Percentiles rank a stretch among this genome's conserved stretches.
These are phyloP conservation scores for Yamadazyma paraphyllophila DNA, from an alignment of 805 yeast species.

Conservation along the genomic window DNA sequence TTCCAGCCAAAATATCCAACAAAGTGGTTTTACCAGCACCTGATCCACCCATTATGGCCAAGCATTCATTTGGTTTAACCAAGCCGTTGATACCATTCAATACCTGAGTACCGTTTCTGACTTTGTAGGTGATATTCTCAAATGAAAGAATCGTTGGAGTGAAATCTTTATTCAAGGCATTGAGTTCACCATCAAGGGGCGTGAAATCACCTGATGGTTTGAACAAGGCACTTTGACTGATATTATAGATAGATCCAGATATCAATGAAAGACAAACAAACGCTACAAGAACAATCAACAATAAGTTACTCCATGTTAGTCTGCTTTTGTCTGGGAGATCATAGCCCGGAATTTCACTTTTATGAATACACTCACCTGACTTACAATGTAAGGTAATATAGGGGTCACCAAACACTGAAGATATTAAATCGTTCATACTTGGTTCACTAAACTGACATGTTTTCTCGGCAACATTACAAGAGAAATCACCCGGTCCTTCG, in stretches of 20 bases:
- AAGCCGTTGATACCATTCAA: constrained; percentile 68
- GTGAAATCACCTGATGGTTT: constrained; percentile 27
- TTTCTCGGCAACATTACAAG: constrained; percentile 64
- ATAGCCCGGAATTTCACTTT: constrained; percentile 91
- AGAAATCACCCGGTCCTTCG: constrained; percentile 88
- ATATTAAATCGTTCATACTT: constrained; percentile 88
- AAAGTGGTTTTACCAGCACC: constrained; percentile 98
- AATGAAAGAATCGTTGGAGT: constrained; percentile 57
- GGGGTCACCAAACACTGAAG: constrained; percentile 93
- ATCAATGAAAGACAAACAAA: constrained; percentile 42
- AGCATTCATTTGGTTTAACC: constrained; percentile 81
- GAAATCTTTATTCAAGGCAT: constrained; percentile 39
- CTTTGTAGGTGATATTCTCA: constrained; percentile 62
- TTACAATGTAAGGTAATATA: constrained; percentile 75
- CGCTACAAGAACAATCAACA: constrained; percentile 45
- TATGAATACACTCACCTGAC: constrained; percentile 90
- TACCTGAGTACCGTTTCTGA: constrained; percentile 48
- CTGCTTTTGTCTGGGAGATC: constrained; percentile 55
- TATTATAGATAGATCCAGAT: constrained; percentile 44
- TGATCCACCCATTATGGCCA: constrained; percentile 98
- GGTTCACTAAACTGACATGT: constrained; percentile 88
- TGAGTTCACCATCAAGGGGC: constrained; percentile 23
- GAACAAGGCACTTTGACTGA: constrained; percentile 63
- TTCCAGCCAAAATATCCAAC: constrained; percentile 86
- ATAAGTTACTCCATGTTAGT: constrained; percentile 45